Conservation (phyloP, 2,329 filamentous ascomycete genomes). For the Fusarium mundagurra region DNA sequence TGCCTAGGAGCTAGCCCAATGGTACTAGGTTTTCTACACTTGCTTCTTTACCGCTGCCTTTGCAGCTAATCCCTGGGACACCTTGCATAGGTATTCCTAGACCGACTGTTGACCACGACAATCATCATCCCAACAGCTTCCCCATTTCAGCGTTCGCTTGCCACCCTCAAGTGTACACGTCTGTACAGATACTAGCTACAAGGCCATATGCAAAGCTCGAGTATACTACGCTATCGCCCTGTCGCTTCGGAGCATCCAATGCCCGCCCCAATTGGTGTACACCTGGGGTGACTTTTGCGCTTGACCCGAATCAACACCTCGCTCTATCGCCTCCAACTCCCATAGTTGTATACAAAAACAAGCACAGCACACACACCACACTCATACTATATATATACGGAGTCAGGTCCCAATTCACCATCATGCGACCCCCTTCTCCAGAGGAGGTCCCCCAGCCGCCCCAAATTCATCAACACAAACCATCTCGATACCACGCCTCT, state of each 20-base stretch:
- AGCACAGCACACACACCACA: conserved; percentile 1
- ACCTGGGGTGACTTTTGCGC: conserved; percentile 28
- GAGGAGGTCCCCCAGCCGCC: conserved; percentile 31
- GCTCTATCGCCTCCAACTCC: conserved; percentile 19
- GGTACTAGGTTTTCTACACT: not conserved
- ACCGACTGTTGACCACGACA: conserved; percentile 32
- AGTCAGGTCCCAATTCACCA: conserved; percentile 9
- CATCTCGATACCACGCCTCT: conserved; percentile 38
- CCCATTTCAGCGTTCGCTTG: conserved; percentile 30
- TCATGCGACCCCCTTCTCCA: conserved; percentile 31
- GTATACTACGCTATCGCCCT: conserved; percentile 15
- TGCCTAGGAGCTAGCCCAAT: not conserved
- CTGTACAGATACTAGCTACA: conserved; percentile 24
- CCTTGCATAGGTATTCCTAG: conserved; percentile 31
- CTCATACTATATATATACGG: conserved; percentile 33
- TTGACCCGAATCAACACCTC: conserved; percentile 25
- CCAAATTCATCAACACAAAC: conserved; percentile 33
- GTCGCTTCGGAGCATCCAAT: conserved; percentile 29
- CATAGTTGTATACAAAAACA: conserved; percentile 15
- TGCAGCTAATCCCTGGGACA: conserved; percentile 22
- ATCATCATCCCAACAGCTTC: conserved; percentile 35
- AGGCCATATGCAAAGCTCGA: conserved; percentile 30
- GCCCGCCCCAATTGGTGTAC: conserved; percentile 37
- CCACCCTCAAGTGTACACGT: conserved; percentile 34
- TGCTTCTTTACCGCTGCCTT: conserved; percentile 26